These are phyloP conservation scores for Phytophthora tentaculata DNA, from an alignment of 352 stramenopile species.

Conservation along the genomic window DNA sequence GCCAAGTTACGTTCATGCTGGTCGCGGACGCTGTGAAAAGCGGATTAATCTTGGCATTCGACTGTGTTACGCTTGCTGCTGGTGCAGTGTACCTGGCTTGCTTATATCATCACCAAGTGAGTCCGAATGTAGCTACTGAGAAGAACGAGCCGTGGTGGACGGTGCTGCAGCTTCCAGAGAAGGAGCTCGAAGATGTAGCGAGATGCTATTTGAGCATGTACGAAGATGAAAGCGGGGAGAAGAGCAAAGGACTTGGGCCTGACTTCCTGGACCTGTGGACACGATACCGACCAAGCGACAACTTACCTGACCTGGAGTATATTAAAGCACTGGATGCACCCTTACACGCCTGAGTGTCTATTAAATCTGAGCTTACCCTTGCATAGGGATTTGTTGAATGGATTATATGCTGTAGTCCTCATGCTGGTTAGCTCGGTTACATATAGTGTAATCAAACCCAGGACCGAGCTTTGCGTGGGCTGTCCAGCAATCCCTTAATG, in stretches of 20 bases:
- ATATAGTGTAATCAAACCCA: conserved; percentile 38
- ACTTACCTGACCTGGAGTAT: conserved; percentile 66
- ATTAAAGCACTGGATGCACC: conserved; percentile 63
- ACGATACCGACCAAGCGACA: conserved; percentile 56
- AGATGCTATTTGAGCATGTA: conserved; percentile 71
- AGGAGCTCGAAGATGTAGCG: conserved; percentile 69
- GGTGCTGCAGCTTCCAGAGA: conserved; percentile 49
- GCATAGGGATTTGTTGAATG: too few relatives aligned
- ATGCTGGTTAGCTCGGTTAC: too few relatives aligned
- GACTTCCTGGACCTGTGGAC: conserved; percentile 63
- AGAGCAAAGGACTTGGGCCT: conserved; percentile 41
- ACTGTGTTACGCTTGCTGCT: conserved; percentile 54
- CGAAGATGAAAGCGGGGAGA: conserved; percentile 49
- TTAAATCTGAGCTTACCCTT: conserved; percentile 24
- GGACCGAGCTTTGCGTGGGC: conserved; percentile 50
- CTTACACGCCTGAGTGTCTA: conserved; percentile 41
- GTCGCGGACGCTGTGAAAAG: conserved; percentile 68
- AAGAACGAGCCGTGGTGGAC: conserved; percentile 77
- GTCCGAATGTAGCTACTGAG: conserved; percentile 65
- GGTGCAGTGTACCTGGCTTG: conserved; percentile 78
- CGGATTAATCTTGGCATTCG: conserved; percentile 60
- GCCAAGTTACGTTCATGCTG: conserved; percentile 59
- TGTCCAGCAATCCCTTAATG: conserved; percentile 79
- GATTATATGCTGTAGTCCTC: too few relatives aligned
- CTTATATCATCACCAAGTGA: conserved; percentile 62